phyloP scores from a whole-genome alignment of 192 early-diverging fungal genomes.

The Backusella parvicylindrica region DNA sequence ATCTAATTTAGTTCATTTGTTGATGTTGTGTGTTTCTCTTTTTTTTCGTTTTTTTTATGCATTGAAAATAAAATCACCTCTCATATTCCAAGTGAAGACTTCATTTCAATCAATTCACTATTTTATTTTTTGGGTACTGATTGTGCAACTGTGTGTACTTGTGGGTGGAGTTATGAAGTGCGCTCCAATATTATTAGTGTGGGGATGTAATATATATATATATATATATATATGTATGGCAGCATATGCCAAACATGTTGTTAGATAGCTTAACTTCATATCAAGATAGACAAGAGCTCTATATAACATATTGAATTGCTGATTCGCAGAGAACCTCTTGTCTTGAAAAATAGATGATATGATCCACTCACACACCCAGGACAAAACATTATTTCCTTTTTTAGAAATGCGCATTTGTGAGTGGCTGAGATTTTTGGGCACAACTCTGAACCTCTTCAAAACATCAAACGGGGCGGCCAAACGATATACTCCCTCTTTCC shows the following conservation, averaged over 20 bases:
- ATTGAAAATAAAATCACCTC: not conserved
- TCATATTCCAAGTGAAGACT: not conserved
- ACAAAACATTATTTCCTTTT: not conserved
- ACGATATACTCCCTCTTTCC: conserved; percentile 14
- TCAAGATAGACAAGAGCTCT: not conserved
- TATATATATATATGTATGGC: too few relatives aligned
- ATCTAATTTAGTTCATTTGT: conserved; percentile 50
- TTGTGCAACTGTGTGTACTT: not conserved
- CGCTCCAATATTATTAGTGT: too few relatives aligned
- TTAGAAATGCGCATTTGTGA: not conserved
- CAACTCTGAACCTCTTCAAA: not conserved
- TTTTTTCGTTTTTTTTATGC: not conserved
- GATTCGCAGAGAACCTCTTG: too few relatives aligned
- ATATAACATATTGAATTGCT: too few relatives aligned
- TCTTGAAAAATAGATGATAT: not conserved
- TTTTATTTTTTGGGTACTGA: not conserved
- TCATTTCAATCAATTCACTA: not conserved
- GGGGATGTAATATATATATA: too few relatives aligned
- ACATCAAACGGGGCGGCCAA: not conserved
- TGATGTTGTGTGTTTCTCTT: not conserved
- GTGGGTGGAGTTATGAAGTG: not conserved
- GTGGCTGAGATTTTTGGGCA: not conserved
- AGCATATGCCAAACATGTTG: too few relatives aligned
- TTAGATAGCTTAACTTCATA: not conserved
- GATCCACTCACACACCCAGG: not conserved